A percentile compares a stretch with the other conserved stretches of the same genome.
These are phyloP conservation scores for Globisporangium irregulare DNA, from an alignment of 352 stramenopile genomes.

Conservation along the genomic window DNA sequence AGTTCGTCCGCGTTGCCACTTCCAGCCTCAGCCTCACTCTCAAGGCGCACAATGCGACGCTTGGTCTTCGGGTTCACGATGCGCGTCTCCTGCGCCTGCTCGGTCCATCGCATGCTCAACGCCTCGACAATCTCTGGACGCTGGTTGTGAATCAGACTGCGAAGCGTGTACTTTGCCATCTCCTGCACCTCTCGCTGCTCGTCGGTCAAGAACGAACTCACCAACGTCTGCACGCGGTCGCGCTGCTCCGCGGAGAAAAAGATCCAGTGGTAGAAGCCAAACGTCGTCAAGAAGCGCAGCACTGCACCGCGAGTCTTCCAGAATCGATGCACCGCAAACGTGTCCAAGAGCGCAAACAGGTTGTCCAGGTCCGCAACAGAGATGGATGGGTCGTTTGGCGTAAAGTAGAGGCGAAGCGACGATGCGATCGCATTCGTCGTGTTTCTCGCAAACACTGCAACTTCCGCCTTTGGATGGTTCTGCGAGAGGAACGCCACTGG, in stretches of 20 bases:
- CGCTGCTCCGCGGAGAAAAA: constrained; percentile 38
- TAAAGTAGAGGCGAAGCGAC: constrained; percentile 49
- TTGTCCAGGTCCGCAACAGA: constrained; percentile 15
- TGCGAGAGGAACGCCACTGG: constrained; percentile 67
- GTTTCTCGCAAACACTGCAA: constrained; percentile 65
- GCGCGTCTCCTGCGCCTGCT: constrained; percentile 38
- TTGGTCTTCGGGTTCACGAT: constrained; percentile 58
- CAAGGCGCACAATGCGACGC: constrained; percentile 46
- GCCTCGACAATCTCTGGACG: constrained; percentile 28
- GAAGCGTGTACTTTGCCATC: constrained; percentile 74
- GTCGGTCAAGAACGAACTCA: constrained; percentile 58
- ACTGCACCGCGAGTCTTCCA: constrained; percentile 75
- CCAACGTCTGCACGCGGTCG: constrained; percentile 46
- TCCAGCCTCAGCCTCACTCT: constrained; percentile 22
- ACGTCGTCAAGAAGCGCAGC: constrained; percentile 69
- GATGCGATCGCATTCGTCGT: constrained; percentile 50
- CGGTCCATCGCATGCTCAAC: constrained; percentile 36
- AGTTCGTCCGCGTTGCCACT: constrained; percentile 24
- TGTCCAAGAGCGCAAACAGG: constrained; percentile 43
- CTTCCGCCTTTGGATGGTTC: constrained; percentile 63
- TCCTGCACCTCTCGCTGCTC: constrained; percentile 77
- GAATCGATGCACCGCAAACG: constrained; percentile 32
- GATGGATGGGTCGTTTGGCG: constrained; percentile 3
- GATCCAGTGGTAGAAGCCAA: constrained; percentile 76
- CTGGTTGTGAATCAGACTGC: constrained; percentile 62